phyloP scores from a whole-genome alignment of 2,329 filamentous ascomycete species.

The Sodiomyces alkalinus region DNA sequence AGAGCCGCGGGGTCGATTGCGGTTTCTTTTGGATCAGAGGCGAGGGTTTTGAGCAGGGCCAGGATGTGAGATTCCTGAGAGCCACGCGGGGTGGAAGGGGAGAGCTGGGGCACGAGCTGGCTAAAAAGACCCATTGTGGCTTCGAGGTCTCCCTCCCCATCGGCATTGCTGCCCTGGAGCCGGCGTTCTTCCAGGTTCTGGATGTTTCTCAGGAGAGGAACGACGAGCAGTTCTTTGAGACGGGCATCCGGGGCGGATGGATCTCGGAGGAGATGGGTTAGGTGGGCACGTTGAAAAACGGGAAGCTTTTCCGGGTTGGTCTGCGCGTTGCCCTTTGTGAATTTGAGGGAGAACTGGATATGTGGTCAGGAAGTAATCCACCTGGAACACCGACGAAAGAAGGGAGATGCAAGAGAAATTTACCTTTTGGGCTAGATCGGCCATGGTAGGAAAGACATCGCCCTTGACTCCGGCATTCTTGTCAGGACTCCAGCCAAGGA shows the following conservation, averaged over 20 bases:
- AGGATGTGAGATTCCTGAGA: conserved; percentile 3
- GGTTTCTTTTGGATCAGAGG: conserved; percentile 4
- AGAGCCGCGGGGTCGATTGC: conserved; percentile 5
- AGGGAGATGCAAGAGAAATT: conserved; percentile 9
- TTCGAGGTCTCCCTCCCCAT: too few species aligned
- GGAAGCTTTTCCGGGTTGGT: conserved; percentile 69
- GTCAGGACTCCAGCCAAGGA: conserved; percentile 70
- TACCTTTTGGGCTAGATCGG: conserved; percentile 56
- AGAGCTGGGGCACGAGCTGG: conserved; percentile 1
- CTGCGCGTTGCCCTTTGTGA: conserved; percentile 80
- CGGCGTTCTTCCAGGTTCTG: background rate
- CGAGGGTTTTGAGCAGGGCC: conserved; percentile 4
- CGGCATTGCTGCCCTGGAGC: too few species aligned
- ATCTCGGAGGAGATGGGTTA: conserved; percentile 16
- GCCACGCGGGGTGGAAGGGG: conserved; percentile 1
- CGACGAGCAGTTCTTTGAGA: conserved; percentile 5
- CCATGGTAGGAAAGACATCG: conserved; percentile 56
- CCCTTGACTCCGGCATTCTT: conserved; percentile 24
- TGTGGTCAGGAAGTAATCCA: conserved; percentile 11
- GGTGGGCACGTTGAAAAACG: conserved; percentile 61
- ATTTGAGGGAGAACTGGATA: conserved; percentile 61
- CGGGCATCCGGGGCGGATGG: conserved; percentile 4
- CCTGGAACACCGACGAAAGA: background rate
- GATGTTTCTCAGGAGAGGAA: conserved; percentile 6
- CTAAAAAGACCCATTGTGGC: too few species aligned